Evolutionary conservation across 2,329 filamentous ascomycete genomes (phyloP).

Genomic region (Aureobasidium uvarum): DNA sequence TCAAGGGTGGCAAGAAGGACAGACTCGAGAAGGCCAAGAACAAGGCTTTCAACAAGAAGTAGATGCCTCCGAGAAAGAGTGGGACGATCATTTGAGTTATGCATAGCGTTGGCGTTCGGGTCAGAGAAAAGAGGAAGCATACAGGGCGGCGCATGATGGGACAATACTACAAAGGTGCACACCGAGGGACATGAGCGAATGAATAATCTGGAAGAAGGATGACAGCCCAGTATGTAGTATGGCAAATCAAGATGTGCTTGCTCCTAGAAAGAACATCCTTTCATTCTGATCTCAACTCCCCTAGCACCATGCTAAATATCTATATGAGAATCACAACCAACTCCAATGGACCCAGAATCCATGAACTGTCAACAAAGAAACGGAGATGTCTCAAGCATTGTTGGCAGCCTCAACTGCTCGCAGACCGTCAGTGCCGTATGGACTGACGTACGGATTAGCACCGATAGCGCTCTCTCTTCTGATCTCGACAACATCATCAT

Average conservation of each 20-base stretch:
- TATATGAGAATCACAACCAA: neutral
- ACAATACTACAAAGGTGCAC: neutral
- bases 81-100: neutral
- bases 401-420: constrained; percentile 30
- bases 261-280: neutral
- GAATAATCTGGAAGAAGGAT: neutral
- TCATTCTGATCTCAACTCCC: neutral
- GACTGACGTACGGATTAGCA: constrained; percentile 25
- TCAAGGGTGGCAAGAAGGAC: constrained; percentile 65
- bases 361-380: too few species aligned
- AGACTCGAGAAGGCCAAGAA: constrained; percentile 33
- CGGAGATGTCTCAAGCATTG: neutral
- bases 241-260: neutral
- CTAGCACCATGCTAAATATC: constrained; percentile 10
- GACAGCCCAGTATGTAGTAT: neutral
- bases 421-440: constrained; percentile 33
- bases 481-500: constrained; percentile 25
- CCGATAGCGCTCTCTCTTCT: constrained; percentile 23
- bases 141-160: neutral
- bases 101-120: constrained; percentile 24
- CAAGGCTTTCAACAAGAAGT: constrained; percentile 19
- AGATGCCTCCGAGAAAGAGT: neutral
- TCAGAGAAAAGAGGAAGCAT: constrained; percentile 4
- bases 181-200: neutral
- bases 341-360: neutral